These are phyloP conservation scores for Hanseniaspora nectarophila DNA, from an alignment of 805 yeast species.

Conservation along the genomic window DNA sequence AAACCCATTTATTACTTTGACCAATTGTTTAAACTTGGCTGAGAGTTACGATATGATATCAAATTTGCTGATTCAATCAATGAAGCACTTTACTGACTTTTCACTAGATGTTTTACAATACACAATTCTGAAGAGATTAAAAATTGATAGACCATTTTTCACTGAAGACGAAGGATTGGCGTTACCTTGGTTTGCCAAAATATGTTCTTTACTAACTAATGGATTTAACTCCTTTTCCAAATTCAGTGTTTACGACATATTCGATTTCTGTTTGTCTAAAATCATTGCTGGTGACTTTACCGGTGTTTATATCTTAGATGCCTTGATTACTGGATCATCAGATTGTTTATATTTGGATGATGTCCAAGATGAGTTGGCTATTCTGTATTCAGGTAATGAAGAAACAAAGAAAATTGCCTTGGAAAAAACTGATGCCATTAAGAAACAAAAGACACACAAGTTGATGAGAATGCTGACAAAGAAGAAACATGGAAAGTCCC, in stretches of 20 bases:
- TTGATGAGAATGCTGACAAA: background rate
- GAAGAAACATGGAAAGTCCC: background rate
- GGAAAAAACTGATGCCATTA: background rate
- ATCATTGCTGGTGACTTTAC: slow-evolving; percentile 49
- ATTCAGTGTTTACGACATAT: slow-evolving; percentile 52
- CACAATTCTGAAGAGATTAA: slow-evolving; percentile 57
- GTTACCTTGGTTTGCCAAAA: slow-evolving; percentile 73
- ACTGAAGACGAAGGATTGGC: slow-evolving; percentile 74
- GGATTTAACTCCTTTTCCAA: slow-evolving; percentile 42
- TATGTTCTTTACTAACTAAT: slow-evolving; percentile 67
- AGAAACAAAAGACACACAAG: background rate
- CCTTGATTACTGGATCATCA: slow-evolving; percentile 23
- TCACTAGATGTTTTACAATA: slow-evolving; percentile 80
- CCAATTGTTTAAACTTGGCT: slow-evolving; percentile 62
- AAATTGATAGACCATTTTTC: slow-evolving; percentile 52
- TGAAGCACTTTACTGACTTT: slow-evolving; percentile 58
- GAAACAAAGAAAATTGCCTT: background rate
- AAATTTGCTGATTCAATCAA: slow-evolving; percentile 64
- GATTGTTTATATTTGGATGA: slow-evolving; percentile 1
- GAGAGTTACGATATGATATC: slow-evolving; percentile 87
- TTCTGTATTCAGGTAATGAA: background rate
- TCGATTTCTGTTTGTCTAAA: slow-evolving; percentile 49
- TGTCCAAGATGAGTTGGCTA: slow-evolving; percentile 3
- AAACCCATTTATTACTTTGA: slow-evolving; percentile 69
- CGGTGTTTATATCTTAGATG: slow-evolving; percentile 53